These are phyloP conservation scores for Cryptococcus jaspeensis DNA, from an alignment of 1,284 basidiomycete species.

Conservation along the genomic window DNA sequence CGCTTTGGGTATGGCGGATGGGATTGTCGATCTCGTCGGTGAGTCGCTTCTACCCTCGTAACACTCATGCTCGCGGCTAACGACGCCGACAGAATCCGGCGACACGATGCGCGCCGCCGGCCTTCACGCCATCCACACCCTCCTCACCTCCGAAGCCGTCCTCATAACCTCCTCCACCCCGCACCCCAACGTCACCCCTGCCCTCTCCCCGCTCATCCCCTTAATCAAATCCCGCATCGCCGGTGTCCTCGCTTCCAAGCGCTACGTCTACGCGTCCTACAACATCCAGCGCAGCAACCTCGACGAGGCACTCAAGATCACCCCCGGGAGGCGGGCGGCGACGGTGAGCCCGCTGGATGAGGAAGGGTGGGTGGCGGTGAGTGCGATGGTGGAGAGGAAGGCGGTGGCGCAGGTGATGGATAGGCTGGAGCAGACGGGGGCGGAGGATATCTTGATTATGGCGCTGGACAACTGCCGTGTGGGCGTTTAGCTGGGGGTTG, in stretches of 20 bases:
- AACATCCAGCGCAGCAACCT: conserved; percentile 73
- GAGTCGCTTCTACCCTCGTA: conserved; percentile 4
- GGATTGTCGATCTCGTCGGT: conserved; percentile 94
- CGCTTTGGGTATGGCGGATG: conserved; percentile 92
- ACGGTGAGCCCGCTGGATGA: conserved; percentile 83
- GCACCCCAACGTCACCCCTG: conserved; percentile 63
- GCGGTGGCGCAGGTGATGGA: conserved; percentile 89
- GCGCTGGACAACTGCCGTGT: conserved; percentile 93
- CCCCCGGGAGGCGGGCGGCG: conserved; percentile 86
- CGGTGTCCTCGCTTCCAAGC: conserved; percentile 85
- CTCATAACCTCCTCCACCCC: conserved; percentile 78
- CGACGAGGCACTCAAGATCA: conserved; percentile 65
- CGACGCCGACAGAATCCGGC: conserved; percentile 74
- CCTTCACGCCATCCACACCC: conserved; percentile 84
- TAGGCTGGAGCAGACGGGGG: conserved; percentile 73
- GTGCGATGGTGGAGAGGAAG: conserved; percentile 86
- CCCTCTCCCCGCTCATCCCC: conserved; percentile 61
- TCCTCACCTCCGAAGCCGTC: conserved; percentile 87
- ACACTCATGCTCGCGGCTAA: not conserved
- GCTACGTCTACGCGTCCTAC: conserved; percentile 89
- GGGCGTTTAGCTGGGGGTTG: conserved; percentile 54
- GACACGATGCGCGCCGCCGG: conserved; percentile 99
- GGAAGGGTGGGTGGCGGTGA: conserved; percentile 85
- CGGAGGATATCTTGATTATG: conserved; percentile 86
- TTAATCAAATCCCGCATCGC: conserved; percentile 84